Evolutionary conservation across 257 asterid species (phyloP).

Genomic region (Hygrophila difformis): DNA sequence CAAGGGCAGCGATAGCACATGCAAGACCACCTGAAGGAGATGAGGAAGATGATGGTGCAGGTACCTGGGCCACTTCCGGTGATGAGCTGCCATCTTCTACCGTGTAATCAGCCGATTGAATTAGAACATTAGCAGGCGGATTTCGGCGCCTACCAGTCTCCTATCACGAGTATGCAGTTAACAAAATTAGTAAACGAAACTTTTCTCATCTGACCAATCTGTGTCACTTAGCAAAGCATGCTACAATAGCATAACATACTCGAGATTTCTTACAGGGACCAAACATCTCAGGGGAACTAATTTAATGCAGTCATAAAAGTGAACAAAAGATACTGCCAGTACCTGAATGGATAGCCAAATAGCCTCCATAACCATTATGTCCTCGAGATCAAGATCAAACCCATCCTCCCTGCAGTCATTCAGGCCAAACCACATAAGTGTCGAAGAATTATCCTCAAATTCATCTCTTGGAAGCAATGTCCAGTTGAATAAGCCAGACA

Average conservation of each 20-base stretch:
- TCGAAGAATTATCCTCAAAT: background rate
- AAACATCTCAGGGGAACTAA: background rate
- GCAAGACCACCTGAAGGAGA: constrained; percentile 92
- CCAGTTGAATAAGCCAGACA: no score
- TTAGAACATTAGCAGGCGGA: constrained; percentile 27
- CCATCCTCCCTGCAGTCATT: constrained; percentile 72
- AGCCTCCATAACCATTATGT: constrained; percentile 99
- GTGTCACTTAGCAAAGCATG: background rate
- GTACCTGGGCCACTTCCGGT: constrained; percentile 19
- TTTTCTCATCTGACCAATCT: no score
- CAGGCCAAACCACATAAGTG: no score
- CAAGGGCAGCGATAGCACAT: constrained; percentile 87
- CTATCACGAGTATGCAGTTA: constrained; percentile 27
- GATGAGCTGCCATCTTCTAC: constrained; percentile 33
- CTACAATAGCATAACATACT: background rate
- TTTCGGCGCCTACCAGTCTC: constrained; percentile 53
- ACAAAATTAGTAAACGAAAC: constrained; percentile 5
- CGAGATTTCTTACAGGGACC: background rate
- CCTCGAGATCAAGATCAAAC: constrained; percentile 94
- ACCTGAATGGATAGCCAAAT: constrained; percentile 98
- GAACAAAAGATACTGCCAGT: constrained; percentile 4
- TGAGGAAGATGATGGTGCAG: constrained; percentile 50
- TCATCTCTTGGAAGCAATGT: constrained; percentile 4
- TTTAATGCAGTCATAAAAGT: background rate
- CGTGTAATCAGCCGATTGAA: constrained; percentile 36